Evolutionary conservation across 208 protist species (phyloP), one percentile per base, ranked within the genome.

Genomic region (Acanthamoeba lugdunensis): DNA sequence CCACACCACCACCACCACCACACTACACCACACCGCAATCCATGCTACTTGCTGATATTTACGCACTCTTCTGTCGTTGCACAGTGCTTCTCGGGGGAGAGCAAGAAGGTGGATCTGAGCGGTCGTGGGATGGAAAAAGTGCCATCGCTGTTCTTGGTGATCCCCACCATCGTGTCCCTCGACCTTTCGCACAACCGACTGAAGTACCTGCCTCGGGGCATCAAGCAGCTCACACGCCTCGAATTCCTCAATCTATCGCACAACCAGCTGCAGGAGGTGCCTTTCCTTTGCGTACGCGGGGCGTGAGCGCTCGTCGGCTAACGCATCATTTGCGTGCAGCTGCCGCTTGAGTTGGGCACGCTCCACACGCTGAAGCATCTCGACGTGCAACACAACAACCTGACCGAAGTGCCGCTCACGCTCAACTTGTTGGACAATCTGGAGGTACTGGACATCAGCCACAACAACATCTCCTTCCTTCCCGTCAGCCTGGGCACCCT

Each of bases 51-150:
- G 41, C 41, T 45, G 4, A 45, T 45, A 4, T 45, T 45, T 4
- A 45, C 4, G 41, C 41, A 45, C 41, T 45, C 16, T 56, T 16
- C 52, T 56, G 11, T 56, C 52, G 6, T 84, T 84, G 23, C 30
- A 25, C 37, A 90, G 82, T 90, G 82, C 56, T 90, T 90, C 58
- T 71, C 82, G 21, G 82, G 82, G 30, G 82, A 90, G 82, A 90
- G 82, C 56, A 71, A n/a, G 37, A 90, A 90, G 82, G 82, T 71
- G 56, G 82, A 71, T 18, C 37, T 90, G 30, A 63, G 82, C 28
- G 82, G 82, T 2, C 50, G 82, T 8, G 82, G 82, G 28, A 71
- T 90, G 82, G 58, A 71, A 2, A 63, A 52, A 45, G 82, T 90
- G 48, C 82, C 82, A 8, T 71, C 56, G 56, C 82, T 90, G 23